Evolutionary conservation across 768 basidiomycete genomes (phyloP).

Genomic region (Myochromella boudieri): DNA sequence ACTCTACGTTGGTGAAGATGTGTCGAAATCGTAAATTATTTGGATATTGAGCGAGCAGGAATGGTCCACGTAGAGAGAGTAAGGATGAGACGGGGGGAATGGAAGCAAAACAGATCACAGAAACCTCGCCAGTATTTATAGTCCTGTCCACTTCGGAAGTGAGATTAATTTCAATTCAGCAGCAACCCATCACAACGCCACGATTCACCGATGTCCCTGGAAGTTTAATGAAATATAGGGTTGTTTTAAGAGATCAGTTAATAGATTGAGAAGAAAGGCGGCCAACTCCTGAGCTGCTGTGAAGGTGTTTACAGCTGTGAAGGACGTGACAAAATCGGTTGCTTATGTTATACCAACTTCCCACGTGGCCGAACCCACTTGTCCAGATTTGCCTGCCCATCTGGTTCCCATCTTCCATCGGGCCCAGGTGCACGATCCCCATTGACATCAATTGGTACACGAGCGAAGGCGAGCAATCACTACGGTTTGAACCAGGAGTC

Average conservation of each 20-base stretch:
- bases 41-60: background rate
- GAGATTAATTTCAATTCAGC: slow-evolving; percentile 9
- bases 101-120: slow-evolving; percentile 10
- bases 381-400: background rate
- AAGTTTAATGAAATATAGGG: background rate
- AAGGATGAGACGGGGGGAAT: slow-evolving; percentile 4
- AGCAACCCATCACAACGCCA: slow-evolving; percentile 11
- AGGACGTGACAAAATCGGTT: too few relatives aligned
- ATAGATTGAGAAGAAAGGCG: background rate
- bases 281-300: background rate
- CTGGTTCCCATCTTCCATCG: too few relatives aligned
- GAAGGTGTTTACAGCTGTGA: background rate
- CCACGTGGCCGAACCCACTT: slow-evolving; percentile 5
- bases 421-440: too few relatives aligned
- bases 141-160: slow-evolving; percentile 14
- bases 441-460: too few relatives aligned
- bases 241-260: too few relatives aligned
- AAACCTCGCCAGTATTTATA: slow-evolving; percentile 17
- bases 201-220: slow-evolving; percentile 2
- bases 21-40: slow-evolving; percentile 2
- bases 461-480: too few relatives aligned
- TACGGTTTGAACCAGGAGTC: too few relatives aligned
- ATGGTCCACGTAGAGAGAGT: background rate
- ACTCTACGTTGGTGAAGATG: background rate
- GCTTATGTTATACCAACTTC: slow-evolving; percentile 14